phyloP scores from a whole-genome alignment of 1,139 yeast species.

The Magnusiomyces suaveolens region DNA sequence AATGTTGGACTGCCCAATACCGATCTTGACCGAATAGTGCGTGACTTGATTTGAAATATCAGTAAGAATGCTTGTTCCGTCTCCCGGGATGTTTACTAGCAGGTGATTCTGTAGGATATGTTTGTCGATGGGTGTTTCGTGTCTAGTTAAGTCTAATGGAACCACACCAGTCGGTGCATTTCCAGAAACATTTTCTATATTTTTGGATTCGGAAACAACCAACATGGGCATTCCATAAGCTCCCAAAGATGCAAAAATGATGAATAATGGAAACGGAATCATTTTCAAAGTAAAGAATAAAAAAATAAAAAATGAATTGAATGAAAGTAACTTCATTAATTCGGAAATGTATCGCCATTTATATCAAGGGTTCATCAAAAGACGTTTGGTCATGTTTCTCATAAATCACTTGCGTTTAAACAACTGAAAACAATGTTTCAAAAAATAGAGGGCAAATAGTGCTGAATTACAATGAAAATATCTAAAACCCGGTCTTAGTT shows the following conservation, averaged over 20 bases:
- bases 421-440: too few species aligned
- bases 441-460: too few species aligned
- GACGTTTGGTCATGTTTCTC: too few species aligned
- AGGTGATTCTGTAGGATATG: background rate
- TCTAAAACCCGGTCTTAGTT: too few species aligned
- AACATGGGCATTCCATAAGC: background rate
- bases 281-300: background rate
- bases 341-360: too few species aligned
- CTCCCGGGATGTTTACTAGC: background rate
- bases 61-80: background rate
- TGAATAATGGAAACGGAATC: background rate
- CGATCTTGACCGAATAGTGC: conserved; percentile 26
- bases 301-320: background rate
- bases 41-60: conserved; percentile 12
- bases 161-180: background rate
- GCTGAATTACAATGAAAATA: too few species aligned
- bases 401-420: too few species aligned
- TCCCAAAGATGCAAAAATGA: background rate
- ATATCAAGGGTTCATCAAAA: too few species aligned
- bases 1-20: conserved; percentile 33
- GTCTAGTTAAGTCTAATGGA: conserved; percentile 1
- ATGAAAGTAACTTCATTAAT: too few species aligned
- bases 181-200: background rate
- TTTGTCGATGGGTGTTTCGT: background rate
- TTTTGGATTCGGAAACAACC: background rate